These are phyloP conservation scores for Ormosia semicastrata DNA, from an alignment of 306 rosid species.

Conservation along the genomic window DNA sequence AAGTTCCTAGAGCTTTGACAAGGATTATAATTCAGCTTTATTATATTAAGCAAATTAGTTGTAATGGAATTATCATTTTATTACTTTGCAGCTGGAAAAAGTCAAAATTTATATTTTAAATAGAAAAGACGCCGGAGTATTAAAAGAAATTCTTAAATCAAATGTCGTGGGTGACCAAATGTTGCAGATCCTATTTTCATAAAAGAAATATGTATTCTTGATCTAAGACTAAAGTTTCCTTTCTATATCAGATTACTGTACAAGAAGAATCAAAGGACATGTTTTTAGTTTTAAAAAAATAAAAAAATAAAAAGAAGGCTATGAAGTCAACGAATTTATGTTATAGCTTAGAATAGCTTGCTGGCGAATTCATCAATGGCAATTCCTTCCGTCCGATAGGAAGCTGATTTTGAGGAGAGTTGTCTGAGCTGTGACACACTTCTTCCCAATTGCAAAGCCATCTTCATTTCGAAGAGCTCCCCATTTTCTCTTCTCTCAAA, in stretches of 20 bases:
- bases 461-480: conserved; percentile 47
- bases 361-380: conserved; percentile 56
- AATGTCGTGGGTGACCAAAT: background rate
- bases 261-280: background rate
- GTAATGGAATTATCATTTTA: background rate
- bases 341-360: conserved; percentile 39
- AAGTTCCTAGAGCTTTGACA: background rate
- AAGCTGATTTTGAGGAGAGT: conserved; percentile 50
- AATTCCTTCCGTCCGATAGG: conserved; percentile 37
- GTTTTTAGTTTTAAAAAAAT: background rate
- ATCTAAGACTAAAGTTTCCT: background rate
- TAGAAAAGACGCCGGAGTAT: background rate
- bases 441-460: conserved; percentile 65
- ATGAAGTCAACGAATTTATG: background rate
- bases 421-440: conserved; percentile 49
- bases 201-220: background rate
- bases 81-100: background rate
- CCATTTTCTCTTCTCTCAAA: conserved; percentile 63
- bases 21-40: background rate
- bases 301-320: too few species aligned
- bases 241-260: background rate
- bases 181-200: background rate
- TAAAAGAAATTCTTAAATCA: background rate
- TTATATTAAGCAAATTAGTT: background rate
- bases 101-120: background rate